Evolutionary conservation across 192 early-diverging fungal genomes (phyloP), one percentile per base, ranked within the genome.

Genomic region (Coemansia guatemalensis): DNA sequence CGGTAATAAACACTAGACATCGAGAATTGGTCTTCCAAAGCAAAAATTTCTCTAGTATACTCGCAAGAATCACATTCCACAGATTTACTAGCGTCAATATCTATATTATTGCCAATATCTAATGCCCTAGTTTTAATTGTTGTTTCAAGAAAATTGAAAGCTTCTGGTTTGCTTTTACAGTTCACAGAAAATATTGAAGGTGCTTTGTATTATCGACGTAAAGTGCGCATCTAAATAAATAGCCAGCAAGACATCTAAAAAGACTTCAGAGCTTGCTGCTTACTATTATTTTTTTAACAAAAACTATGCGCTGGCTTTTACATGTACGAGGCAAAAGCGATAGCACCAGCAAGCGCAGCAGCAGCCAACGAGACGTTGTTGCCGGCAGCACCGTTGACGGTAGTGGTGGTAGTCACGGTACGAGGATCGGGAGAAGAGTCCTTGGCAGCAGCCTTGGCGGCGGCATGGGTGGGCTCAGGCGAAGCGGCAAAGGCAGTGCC

Each of bases 301-400:
- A 44, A 44, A 17, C 17, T 44, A 44, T 44, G 39, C 39, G 14
- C 39, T 14, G 8, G 39, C 14, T 14, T 18, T 66, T 58, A 79
- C 39, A 79, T 79, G 57, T 73, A 79, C 24, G 71, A 73, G 47
- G 77, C 77, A 68, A 79, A 70, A 33, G 68, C 77, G 9, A 79
- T 54, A 8, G 77, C 68, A 24, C 77, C 77, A 3, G 77, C 71
- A 29, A 80, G 71, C 26, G 77, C 77, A 29, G 77, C 77, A 39
- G 71, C 77, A 18, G 77, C 77, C 24, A 80, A 52, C 33, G 77
- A 80, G 17, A 60, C 60, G 41, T 69, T 65, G 68, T 80, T 80
- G 47, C 44, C 61, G 20, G 47, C 49, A 22, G 77, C 77, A 29
- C 71, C 64, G 65, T 64, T 59, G 24, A 73, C 61, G 8, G 77